These are phyloP conservation scores for Trichoderma gracile DNA, from an alignment of 2,329 filamentous ascomycete genomes.

Conservation along the genomic window DNA sequence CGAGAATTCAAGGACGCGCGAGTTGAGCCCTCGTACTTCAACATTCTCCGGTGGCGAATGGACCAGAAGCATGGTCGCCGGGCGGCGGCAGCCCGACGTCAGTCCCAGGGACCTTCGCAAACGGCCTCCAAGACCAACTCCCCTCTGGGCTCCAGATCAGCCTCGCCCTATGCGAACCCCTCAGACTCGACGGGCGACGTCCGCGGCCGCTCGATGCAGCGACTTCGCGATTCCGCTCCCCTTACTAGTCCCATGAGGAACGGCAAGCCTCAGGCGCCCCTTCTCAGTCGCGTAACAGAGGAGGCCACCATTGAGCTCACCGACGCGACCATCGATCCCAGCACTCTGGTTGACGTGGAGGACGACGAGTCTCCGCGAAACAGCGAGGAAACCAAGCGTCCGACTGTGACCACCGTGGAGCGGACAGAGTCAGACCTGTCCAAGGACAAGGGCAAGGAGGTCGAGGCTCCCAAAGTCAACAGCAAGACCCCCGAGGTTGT, in stretches of 20 bases:
- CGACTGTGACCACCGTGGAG: constrained; percentile 39
- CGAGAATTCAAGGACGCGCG: constrained; percentile 86
- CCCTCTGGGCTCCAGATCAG: constrained; percentile 50
- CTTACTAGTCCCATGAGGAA: constrained; percentile 65
- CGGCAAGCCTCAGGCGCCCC: constrained; percentile 69
- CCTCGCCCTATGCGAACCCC: constrained; percentile 66
- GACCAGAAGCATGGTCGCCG: constrained; percentile 90
- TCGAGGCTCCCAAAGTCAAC: constrained; percentile 41
- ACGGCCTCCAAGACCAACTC: constrained; percentile 46
- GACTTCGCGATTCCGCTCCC: constrained; percentile 65
- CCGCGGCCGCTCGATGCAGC: constrained; percentile 71
- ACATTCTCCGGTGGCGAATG: constrained; percentile 90
- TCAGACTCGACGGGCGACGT: constrained; percentile 59
- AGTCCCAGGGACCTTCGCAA: constrained; percentile 54
- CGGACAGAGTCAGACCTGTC: constrained; percentile 39
- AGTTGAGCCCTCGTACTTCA: constrained; percentile 90
- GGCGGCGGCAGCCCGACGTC: constrained; percentile 51
- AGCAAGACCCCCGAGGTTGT: constrained; percentile 47
- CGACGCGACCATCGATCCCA: constrained; percentile 43
- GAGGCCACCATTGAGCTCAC: constrained; percentile 53
- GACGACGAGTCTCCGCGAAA: constrained; percentile 52
- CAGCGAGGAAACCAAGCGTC: constrained; percentile 45
- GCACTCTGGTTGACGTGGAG: constrained; percentile 58
- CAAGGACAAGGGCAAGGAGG: constrained; percentile 45
- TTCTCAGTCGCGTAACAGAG: constrained; percentile 73